A percentile compares a stretch with the other conserved stretches of the same genome.
Conservation (phyloP, 257 asterid species). For the Anisodus acutangulus region DNA sequence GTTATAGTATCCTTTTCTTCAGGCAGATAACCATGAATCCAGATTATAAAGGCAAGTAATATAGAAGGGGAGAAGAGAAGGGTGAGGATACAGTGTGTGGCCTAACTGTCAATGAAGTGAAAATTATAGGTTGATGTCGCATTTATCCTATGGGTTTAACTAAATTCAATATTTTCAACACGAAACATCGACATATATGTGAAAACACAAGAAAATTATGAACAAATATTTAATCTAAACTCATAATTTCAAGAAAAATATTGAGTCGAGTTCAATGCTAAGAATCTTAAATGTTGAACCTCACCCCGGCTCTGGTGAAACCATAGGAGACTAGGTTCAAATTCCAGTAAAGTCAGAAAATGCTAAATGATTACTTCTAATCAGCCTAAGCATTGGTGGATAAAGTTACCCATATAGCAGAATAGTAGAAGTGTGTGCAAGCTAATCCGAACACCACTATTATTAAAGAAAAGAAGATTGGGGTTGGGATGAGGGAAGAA, state of each 20-base stretch:
- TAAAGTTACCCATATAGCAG: no score
- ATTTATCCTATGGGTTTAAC: background rate
- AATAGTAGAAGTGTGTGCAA: background rate
- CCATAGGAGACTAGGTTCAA: background rate
- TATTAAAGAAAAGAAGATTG: background rate
- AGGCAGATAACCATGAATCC: no score
- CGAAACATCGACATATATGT: background rate
- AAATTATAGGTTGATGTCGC: background rate
- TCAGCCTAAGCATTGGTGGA: background rate
- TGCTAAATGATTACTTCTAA: background rate
- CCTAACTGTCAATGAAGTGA: background rate
- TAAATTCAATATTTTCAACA: background rate
- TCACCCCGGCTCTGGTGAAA: no score
- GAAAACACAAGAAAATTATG: background rate
- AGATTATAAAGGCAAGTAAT: no score
- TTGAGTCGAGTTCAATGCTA: no score
- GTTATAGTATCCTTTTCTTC: background rate
- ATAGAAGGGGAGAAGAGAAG: background rate
- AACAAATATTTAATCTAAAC: no score
- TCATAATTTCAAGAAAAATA: no score
- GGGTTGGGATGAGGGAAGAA: background rate
- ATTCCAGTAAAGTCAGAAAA: no score
- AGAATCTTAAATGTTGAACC: background rate
- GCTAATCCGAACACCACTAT: background rate
- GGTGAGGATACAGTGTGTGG: background rate